Percentiles rank a stretch among this genome's conserved stretches.
Conservation (phyloP, 2,329 filamentous ascomycete genomes). For the Cladophialophora bantiana region DNA sequence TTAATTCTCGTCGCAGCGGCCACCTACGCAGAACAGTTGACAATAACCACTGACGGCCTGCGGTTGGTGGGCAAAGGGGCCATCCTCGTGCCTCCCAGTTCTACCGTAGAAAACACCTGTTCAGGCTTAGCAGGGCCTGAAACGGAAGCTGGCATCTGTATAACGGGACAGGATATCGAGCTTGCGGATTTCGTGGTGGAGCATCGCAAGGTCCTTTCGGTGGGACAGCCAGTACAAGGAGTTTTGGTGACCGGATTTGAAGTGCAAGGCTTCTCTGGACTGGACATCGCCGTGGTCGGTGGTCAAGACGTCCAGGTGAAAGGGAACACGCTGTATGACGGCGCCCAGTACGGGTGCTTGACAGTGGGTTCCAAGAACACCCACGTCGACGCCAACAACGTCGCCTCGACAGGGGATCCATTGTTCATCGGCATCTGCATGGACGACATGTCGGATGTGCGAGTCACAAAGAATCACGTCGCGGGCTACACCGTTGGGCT, state of each 20-base stretch:
- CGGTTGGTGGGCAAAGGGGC: slow-evolving; percentile 29
- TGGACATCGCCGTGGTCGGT: slow-evolving; percentile 32
- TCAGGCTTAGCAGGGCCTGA: slow-evolving; percentile 27
- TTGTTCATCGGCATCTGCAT: slow-evolving; percentile 34
- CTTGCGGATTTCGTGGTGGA: slow-evolving; percentile 29
- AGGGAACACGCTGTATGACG: slow-evolving; percentile 28
- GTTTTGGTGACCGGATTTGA: slow-evolving; percentile 32
- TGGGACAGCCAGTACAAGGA: slow-evolving; percentile 25
- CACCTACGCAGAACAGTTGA: slow-evolving; percentile 34
- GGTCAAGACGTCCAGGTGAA: slow-evolving; percentile 22
- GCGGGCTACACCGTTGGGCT: slow-evolving; percentile 28
- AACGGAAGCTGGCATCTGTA: slow-evolving; percentile 34
- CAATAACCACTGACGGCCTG: slow-evolving; percentile 25
- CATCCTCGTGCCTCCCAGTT: slow-evolving; percentile 29
- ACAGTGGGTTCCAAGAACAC: slow-evolving; percentile 28
- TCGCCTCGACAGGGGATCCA: slow-evolving; percentile 18
- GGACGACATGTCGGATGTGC: slow-evolving; percentile 26
- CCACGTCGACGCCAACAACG: slow-evolving; percentile 25
- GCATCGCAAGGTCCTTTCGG: slow-evolving; percentile 32
- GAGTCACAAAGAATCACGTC: slow-evolving; percentile 27
- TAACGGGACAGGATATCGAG: slow-evolving; percentile 26
- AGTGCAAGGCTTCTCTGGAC: slow-evolving; percentile 28
- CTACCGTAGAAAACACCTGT: slow-evolving; percentile 24
- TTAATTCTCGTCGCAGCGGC: slow-evolving; percentile 31
- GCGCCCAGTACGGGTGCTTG: slow-evolving; percentile 29